Evolutionary conservation across 2,329 filamentous ascomycete genomes (phyloP).

Genomic region (Tolypocladium ovalisporum): DNA sequence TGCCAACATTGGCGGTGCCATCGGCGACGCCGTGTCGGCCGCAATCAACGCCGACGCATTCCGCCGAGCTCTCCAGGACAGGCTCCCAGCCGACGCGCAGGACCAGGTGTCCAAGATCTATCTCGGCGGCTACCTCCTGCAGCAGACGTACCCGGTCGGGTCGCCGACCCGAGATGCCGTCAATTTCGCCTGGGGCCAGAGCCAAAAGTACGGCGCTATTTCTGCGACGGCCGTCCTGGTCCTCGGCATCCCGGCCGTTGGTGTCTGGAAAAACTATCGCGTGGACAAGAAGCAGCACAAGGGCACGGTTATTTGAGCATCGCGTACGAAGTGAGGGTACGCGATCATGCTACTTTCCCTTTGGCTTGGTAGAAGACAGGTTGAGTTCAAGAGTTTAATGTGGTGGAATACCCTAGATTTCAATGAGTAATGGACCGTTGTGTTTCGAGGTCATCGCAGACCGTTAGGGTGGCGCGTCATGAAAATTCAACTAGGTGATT

Average conservation of each 20-base stretch:
- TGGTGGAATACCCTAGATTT: too few relatives aligned
- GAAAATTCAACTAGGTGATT: not conserved
- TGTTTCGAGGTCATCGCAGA: too few relatives aligned
- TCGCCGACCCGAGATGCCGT: conserved; percentile 40
- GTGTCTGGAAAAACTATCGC: conserved; percentile 35
- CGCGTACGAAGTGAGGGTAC: not conserved
- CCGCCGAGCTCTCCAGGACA: conserved; percentile 32
- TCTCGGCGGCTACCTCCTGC: conserved; percentile 33
- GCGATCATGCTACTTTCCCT: not conserved
- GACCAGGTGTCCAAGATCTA: conserved; percentile 35
- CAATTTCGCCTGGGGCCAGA: conserved; percentile 45
- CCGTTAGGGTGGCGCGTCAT: too few relatives aligned
- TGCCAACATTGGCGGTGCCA: conserved; percentile 44
- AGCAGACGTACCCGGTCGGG: conserved; percentile 41
- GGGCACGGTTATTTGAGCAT: conserved; percentile 19
- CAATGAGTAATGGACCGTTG: too few relatives aligned
- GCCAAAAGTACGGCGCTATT: conserved; percentile 34
- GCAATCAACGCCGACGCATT: conserved; percentile 52
- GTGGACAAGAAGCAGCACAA: conserved; percentile 32
- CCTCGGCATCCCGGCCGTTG: conserved; percentile 27
- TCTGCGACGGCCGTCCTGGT: conserved; percentile 29
- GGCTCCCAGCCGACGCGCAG: conserved; percentile 32
- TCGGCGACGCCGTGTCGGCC: conserved; percentile 45
- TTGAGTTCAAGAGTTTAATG: not conserved
- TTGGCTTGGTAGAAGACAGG: not conserved